phyloP scores from a whole-genome alignment of 225 moss, liverwort and hornwort genomes.

The Ulota crispa region DNA sequence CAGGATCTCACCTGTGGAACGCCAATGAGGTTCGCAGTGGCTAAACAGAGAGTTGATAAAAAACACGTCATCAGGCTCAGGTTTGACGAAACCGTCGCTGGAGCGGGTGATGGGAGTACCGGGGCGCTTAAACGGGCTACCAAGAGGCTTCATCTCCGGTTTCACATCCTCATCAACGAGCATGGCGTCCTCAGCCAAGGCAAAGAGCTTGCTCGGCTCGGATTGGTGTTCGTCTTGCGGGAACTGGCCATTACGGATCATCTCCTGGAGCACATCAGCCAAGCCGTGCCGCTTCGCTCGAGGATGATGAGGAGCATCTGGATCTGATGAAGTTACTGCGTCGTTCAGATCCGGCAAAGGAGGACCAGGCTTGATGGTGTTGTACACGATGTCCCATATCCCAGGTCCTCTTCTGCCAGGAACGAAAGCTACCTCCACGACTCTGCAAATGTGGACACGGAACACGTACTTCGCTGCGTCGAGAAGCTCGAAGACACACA shows the following conservation, averaged over 20 bases:
- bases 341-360: constrained; percentile 19
- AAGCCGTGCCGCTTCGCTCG: not conserved
- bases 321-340: not conserved
- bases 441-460: constrained; percentile 40
- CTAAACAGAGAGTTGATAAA: not conserved
- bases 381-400: constrained; percentile 28
- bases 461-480: constrained; percentile 9
- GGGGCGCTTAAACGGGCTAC: constrained; percentile 1
- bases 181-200: not conserved
- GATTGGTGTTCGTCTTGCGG: not conserved
- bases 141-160: not conserved
- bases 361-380: constrained; percentile 2
- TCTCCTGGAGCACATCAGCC: constrained; percentile 10
- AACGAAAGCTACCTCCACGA: constrained; percentile 13
- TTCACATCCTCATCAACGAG: not conserved
- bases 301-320: not conserved
- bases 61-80: not conserved
- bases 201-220: constrained; percentile 3
- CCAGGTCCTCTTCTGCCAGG: constrained; percentile 15
- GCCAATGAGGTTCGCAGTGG: not conserved
- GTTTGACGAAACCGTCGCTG: not conserved
- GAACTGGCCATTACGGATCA: constrained; percentile 28
- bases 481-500: constrained; percentile 38
- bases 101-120: not conserved
- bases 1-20: not conserved